Conservation (phyloP, 257 asterid species). For the Paraleonurus japonicus region DNA sequence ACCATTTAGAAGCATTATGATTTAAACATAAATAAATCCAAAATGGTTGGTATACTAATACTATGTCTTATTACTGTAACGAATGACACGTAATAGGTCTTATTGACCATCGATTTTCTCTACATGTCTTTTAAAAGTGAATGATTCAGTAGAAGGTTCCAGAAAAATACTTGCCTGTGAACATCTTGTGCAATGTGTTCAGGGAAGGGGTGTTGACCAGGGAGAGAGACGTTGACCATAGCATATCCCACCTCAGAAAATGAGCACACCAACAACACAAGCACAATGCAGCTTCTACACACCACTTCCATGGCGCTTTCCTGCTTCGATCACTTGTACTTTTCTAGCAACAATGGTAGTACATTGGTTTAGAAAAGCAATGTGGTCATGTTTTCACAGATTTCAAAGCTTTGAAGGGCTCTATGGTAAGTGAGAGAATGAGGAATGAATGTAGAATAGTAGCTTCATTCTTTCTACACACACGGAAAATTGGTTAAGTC, state of each 20-base stretch:
- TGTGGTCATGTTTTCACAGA: not conserved
- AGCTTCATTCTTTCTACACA: constrained; percentile 19
- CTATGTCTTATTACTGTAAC: no score
- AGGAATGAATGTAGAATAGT: constrained; percentile 15
- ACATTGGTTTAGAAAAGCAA: not conserved
- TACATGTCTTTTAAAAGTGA: no score
- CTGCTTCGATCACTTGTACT: constrained; percentile 16
- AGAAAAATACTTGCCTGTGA: constrained; percentile 42
- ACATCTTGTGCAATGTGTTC: constrained; percentile 43
- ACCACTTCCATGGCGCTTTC: constrained; percentile 21
- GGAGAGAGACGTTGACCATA: constrained; percentile 42
- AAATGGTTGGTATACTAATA: not conserved
- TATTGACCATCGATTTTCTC: no score
- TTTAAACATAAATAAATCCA: not conserved
- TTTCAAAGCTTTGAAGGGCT: constrained; percentile 30
- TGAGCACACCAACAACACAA: constrained; percentile 23
- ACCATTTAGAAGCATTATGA: not conserved
- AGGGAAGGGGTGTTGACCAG: constrained; percentile 58
- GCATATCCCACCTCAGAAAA: constrained; percentile 26
- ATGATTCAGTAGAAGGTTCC: not conserved
- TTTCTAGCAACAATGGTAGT: not conserved
- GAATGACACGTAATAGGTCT: no score
- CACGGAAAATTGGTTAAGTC: not conserved
- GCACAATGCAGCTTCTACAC: constrained; percentile 36
- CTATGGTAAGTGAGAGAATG: constrained; percentile 2